Conservation (phyloP, 352 stramenopile genomes). For the Pythium myriotylum region DNA sequence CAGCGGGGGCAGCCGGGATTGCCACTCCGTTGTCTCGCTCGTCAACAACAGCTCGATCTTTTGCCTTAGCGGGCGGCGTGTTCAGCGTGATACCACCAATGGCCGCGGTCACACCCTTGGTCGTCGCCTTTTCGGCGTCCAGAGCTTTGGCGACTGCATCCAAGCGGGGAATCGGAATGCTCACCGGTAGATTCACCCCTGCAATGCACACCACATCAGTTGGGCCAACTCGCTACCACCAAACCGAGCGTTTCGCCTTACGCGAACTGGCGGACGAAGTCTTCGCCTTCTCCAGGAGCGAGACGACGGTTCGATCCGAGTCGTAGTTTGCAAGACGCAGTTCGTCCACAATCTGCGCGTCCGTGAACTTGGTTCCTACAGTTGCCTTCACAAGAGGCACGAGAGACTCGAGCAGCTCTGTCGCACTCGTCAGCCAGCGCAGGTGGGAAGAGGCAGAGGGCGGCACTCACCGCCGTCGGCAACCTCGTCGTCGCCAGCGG, state of each 20-base stretch:
- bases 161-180: slow-evolving; percentile 68
- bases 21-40: slow-evolving; percentile 1
- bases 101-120: slow-evolving; percentile 49
- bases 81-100: slow-evolving; percentile 41
- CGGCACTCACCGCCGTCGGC: slow-evolving; percentile 42
- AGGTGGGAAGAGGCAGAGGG: too few relatives aligned
- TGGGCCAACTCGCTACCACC: too few relatives aligned
- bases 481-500: slow-evolving; percentile 15
- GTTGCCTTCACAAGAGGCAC: slow-evolving; percentile 60
- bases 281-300: slow-evolving; percentile 72
- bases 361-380: slow-evolving; percentile 54
- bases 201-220: too few relatives aligned
- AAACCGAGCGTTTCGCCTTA: slow-evolving; percentile 4
- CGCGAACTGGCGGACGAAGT: slow-evolving; percentile 33
- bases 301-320: slow-evolving; percentile 71
- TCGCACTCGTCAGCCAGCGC: too few relatives aligned
- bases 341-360: slow-evolving; percentile 66
- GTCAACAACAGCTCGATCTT: background rate
- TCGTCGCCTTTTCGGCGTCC: slow-evolving; percentile 31
- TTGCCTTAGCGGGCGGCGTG: slow-evolving; percentile 16
- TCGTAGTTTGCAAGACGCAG: slow-evolving; percentile 80
- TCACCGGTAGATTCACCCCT: slow-evolving; percentile 55
- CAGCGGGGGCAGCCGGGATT: background rate
- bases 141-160: slow-evolving; percentile 62
- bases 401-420: slow-evolving; percentile 60